Evolutionary conservation across 169 alveolate species (phyloP).

Genomic region (Pseudocohnilembus persalinus): DNA sequence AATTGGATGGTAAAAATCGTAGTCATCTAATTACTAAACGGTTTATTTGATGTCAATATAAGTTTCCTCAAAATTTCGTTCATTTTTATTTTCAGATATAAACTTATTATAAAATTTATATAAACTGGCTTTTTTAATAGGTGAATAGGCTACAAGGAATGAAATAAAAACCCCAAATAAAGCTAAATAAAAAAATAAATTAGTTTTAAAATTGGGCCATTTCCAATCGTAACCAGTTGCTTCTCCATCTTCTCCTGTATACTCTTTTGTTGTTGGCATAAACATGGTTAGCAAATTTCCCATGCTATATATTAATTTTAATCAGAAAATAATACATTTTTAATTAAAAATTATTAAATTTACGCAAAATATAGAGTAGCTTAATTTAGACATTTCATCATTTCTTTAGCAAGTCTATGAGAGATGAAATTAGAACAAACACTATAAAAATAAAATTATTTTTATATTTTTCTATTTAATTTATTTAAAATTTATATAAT

Average conservation of each 20-base stretch:
- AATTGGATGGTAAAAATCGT: constrained; percentile 21
- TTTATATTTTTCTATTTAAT: background rate
- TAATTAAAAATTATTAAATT: too few species aligned
- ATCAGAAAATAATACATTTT: too few species aligned
- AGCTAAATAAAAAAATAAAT: background rate
- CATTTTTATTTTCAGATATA: background rate
- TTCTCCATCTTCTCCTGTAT: background rate
- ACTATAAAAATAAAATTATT: background rate
- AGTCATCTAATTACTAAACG: background rate
- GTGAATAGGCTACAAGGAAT: background rate
- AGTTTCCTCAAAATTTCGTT: background rate
- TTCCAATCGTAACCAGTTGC: background rate
- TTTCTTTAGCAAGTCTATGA: constrained; percentile 43
- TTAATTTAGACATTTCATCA: constrained; percentile 48
- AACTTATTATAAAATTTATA: constrained; percentile 1
- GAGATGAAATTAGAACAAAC: constrained; percentile 45
- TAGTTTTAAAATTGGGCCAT: background rate
- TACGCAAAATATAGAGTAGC: constrained; percentile 35
- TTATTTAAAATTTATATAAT: too few species aligned
- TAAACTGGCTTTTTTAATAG: background rate
- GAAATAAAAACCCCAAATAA: constrained; percentile 5
- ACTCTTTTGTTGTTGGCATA: constrained; percentile 1
- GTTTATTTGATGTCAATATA: background rate
- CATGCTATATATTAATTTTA: background rate
- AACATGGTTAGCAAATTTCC: constrained; percentile 16